Conservation (phyloP, 345 rosid species). For the Gossypium australe region DNA sequence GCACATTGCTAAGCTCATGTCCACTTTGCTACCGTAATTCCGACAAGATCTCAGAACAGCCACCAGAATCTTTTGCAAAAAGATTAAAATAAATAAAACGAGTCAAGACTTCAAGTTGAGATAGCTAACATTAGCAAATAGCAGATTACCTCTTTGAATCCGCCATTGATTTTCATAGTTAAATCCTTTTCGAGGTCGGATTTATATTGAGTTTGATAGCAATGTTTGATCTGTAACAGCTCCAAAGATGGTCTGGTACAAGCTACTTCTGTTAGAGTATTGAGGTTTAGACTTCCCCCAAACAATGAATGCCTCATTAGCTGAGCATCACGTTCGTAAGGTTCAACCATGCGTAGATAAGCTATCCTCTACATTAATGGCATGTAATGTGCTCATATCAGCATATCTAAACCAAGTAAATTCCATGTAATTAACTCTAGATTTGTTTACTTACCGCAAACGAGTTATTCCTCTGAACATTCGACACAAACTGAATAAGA, state of each 20-base stretch:
- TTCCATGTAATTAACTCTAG: background rate
- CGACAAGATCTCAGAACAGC: slow-evolving; percentile 23
- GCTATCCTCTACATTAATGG: slow-evolving; percentile 14
- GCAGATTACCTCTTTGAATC: slow-evolving; percentile 22
- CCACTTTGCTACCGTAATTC: slow-evolving; percentile 12
- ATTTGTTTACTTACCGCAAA: slow-evolving; percentile 17
- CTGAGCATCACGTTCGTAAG: slow-evolving; percentile 28
- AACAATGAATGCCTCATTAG: slow-evolving; percentile 17
- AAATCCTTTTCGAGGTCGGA: slow-evolving; percentile 26
- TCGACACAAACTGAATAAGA: slow-evolving; percentile 10
- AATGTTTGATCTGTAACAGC: slow-evolving; percentile 21
- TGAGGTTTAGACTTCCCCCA: slow-evolving; percentile 15
- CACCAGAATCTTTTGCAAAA: slow-evolving; percentile 15
- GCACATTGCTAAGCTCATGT: slow-evolving; percentile 28
- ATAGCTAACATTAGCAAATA: background rate
- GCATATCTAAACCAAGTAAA: background rate
- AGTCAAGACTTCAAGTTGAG: background rate
- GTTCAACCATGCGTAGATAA: slow-evolving; percentile 24
- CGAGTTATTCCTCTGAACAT: slow-evolving; percentile 16
- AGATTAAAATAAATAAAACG: background rate
- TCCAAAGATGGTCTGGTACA: slow-evolving; percentile 26
- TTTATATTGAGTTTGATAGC: slow-evolving; percentile 13
- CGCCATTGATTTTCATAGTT: slow-evolving; percentile 14
- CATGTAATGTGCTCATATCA: background rate
- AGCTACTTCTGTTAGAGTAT: slow-evolving; percentile 21